These are phyloP conservation scores for Sorghum bicolor DNA, from an alignment of 176 grass and related monocot species.

Conservation along the genomic window Sorghum_bicolor_NCBIv3 NC_012870.2:78346501-78347000, in stretches of 20 bases:
- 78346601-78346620: neutral
- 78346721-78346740: neutral
- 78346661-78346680: neutral
- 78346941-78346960: neutral
- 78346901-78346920: conserved; percentile 62
- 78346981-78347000: neutral
- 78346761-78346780: neutral
- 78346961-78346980: neutral
- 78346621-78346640: neutral
- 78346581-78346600: neutral
- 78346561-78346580: no score
- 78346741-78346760: neutral
- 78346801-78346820: neutral
- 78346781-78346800: conserved; percentile 12
- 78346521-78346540: no score
- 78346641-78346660: neutral
- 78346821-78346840: neutral
- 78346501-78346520: no score
- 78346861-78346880: neutral
- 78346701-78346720: neutral
- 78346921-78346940: neutral
- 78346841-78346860: neutral
- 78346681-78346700: neutral
- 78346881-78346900: conserved; percentile 53
- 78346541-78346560: no score